Conservation (phyloP, 1,284 basidiomycete genomes). For the Singerocomus rubriflavus region DNA sequence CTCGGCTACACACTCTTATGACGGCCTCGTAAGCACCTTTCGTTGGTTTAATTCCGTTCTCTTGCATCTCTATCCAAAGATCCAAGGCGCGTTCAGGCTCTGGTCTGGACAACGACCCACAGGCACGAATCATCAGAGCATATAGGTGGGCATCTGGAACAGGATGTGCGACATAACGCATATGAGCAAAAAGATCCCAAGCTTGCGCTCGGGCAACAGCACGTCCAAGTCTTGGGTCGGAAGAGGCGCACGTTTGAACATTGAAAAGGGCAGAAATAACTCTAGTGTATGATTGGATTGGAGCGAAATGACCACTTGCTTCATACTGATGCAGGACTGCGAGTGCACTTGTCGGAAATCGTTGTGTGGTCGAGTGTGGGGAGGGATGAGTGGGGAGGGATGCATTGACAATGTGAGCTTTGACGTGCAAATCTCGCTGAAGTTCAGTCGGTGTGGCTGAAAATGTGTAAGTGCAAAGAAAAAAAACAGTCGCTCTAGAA, state of each 20-base stretch:
- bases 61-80: conserved; percentile 89
- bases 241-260: conserved; percentile 39
- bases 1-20: conserved; percentile 73
- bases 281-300: conserved; percentile 63
- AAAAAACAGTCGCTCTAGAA: background rate
- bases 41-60: conserved; percentile 55
- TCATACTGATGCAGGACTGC: conserved; percentile 66
- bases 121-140: conserved; percentile 85
- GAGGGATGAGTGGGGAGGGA: conserved; percentile 26
- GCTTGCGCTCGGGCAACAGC: conserved; percentile 62
- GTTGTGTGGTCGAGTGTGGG: conserved; percentile 18
- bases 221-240: conserved; percentile 22
- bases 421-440: conserved; percentile 68
- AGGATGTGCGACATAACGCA: conserved; percentile 93
- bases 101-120: conserved; percentile 56
- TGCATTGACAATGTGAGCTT: conserved; percentile 46
- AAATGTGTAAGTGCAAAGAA: background rate
- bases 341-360: conserved; percentile 56
- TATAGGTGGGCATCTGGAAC: conserved; percentile 75
- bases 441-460: conserved; percentile 46
- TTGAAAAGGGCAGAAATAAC: conserved; percentile 60
- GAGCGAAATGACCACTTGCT: conserved; percentile 50
- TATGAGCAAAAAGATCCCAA: conserved; percentile 93
- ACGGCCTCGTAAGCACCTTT: conserved; percentile 76
- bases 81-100: conserved; percentile 92